These are phyloP conservation scores for Ascosphaera apis DNA, from an alignment of 2,329 filamentous ascomycete species.

Conservation along the genomic window DNA sequence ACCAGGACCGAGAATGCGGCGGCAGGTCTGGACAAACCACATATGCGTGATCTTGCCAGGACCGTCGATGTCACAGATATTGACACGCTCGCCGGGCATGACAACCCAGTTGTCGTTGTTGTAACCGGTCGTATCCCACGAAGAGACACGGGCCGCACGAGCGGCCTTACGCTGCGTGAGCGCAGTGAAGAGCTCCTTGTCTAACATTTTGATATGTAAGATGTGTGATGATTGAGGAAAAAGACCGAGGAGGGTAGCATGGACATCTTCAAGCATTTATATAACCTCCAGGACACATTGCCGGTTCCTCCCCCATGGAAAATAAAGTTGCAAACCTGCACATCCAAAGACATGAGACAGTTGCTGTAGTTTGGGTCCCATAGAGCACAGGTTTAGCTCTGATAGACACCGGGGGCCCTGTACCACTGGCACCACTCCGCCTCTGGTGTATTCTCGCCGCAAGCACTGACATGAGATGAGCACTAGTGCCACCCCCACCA, in stretches of 20 bases:
- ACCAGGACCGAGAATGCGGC: constrained; percentile 13
- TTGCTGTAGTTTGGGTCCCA: no score
- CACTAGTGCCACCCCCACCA: no score
- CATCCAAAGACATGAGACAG: no score
- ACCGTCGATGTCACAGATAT: constrained; percentile 12
- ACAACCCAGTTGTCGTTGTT: constrained; percentile 15
- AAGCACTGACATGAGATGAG: no score
- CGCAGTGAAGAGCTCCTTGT: not conserved
- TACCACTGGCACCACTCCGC: not conserved
- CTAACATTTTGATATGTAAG: not conserved
- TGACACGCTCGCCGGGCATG: constrained; percentile 11
- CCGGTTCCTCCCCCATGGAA: no score
- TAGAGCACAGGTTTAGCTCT: no score
- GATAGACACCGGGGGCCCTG: no score
- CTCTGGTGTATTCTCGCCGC: no score
- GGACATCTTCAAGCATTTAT: no score
- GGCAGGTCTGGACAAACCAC: constrained; percentile 15
- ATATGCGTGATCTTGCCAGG: constrained; percentile 14
- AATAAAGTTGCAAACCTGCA: no score
- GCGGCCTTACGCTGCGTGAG: constrained; percentile 3
- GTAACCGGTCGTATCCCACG: constrained; percentile 12
- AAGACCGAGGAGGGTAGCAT: no score
- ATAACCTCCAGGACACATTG: no score
- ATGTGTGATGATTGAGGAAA: not conserved
- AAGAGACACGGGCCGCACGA: constrained; percentile 11